A percentile compares a stretch with the other conserved stretches of the same genome.
Conservation (phyloP, 371 early-diverging fungal genomes). For the Apophysomyces ossiformis region DNA sequence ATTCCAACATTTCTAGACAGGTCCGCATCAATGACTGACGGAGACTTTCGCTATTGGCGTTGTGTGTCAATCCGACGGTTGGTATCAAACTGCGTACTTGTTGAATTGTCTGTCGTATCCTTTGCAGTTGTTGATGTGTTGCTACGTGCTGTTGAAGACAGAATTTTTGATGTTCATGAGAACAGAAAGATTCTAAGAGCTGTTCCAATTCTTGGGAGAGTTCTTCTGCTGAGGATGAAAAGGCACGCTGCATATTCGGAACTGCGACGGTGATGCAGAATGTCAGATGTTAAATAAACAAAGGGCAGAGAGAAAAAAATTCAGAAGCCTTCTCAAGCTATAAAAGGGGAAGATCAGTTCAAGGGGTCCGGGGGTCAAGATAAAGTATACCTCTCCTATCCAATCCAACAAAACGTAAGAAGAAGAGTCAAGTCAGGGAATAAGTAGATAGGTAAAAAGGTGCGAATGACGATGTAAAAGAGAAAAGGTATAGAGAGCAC, state of each 20-base stretch:
- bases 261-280: background rate
- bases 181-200: slow-evolving; percentile 23
- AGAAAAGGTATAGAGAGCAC: background rate
- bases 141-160: slow-evolving; percentile 25
- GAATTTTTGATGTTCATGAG: slow-evolving; percentile 26
- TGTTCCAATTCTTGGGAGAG: slow-evolving; percentile 22
- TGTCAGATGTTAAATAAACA: slow-evolving; percentile 14
- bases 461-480: background rate
- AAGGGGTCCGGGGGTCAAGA: slow-evolving; percentile 11
- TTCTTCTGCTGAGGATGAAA: slow-evolving; percentile 16
- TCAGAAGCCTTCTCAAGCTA: background rate
- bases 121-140: slow-evolving; percentile 18
- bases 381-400: background rate
- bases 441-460: background rate
- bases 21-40: slow-evolving; percentile 25
- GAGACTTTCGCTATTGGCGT: slow-evolving; percentile 13
- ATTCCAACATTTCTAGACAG: slow-evolving; percentile 23
- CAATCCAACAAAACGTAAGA: background rate
- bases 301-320: slow-evolving; percentile 5
- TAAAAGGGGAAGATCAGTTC: slow-evolving; percentile 11
- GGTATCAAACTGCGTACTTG: slow-evolving; percentile 18
- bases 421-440: background rate
- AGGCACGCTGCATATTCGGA: background rate
- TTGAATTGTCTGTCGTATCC: slow-evolving; percentile 21
- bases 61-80: background rate